phyloP scores from a whole-genome alignment of 768 basidiomycete species.

The Chiua virens region DNA sequence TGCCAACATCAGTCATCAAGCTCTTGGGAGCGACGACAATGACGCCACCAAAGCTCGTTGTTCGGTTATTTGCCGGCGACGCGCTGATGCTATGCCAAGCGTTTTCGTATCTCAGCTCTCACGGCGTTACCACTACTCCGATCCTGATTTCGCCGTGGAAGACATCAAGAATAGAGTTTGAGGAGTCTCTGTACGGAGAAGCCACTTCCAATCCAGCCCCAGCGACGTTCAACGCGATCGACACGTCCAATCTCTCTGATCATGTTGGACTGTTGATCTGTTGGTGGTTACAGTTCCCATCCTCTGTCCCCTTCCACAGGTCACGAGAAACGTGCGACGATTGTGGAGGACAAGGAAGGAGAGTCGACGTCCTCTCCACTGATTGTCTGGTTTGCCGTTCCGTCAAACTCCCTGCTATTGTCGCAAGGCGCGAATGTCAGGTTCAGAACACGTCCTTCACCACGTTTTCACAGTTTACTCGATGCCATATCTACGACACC shows the following conservation, averaged over 20 bases:
- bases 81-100: slow-evolving; percentile 30
- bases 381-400: slow-evolving; percentile 28
- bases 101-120: too few species aligned
- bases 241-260: slow-evolving; percentile 34
- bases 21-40: neutral
- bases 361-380: slow-evolving; percentile 18
- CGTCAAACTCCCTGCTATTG: too few species aligned
- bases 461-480: neutral
- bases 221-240: slow-evolving; percentile 31
- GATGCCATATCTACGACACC: slow-evolving; percentile 22
- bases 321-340: slow-evolving; percentile 15
- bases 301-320: slow-evolving; percentile 22
- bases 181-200: too few species aligned
- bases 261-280: slow-evolving; percentile 30
- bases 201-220: slow-evolving; percentile 24
- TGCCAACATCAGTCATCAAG: slow-evolving; percentile 9
- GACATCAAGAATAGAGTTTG: slow-evolving; percentile 20
- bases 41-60: slow-evolving; percentile 12
- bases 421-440: slow-evolving; percentile 13
- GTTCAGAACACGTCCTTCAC: slow-evolving; percentile 22
- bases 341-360: slow-evolving; percentile 19
- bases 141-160: slow-evolving; percentile 26
- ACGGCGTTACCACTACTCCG: slow-evolving; percentile 15
- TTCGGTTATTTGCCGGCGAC: slow-evolving; percentile 33
- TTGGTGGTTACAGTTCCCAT: slow-evolving; percentile 22